Base-by-base conservation (phyloP, 306 rosid species). In the Cicer yamashitae region DNA sequence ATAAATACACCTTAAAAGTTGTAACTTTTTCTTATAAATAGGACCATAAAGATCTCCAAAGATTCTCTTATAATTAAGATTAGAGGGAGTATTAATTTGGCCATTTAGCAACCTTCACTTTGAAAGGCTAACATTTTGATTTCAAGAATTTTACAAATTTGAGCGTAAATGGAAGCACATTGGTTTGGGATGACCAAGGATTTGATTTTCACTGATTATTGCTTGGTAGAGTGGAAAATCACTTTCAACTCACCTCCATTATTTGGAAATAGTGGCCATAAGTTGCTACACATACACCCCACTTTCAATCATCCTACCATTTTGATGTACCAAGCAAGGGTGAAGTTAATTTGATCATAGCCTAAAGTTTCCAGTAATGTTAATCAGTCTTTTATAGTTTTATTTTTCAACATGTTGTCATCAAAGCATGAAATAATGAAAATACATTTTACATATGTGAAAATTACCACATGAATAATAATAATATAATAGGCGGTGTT, bases 131-230 rank as follows among this genome's bases (percentile, higher is more conserved):
- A 6, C 53, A 48, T 48, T 48, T 48, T 48, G 53, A 48, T 48
- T 13, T 48, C 14, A 48, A 6, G 1, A 48, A 13, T 48, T 48
- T 6, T 69, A 37, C 75, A 25, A 30, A 54, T 56, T 67, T 67
- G 48, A 56, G 17, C 45, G 17, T 45, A 54, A 74, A 56, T 56
- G 45, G 25, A 59, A 67, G 39, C 34, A 34, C 73, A 44, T 15
- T 77, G 39, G 48, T 54, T 67, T 77, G 3, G 53, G 3, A 38
- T 57, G 61, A 66, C 46, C 46, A 43, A 77, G 52, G 70, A 47
- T 58, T 60, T 70, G 56, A 12, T 39, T 59, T 58, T 47, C 10
- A n/a, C 30, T 41, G 10, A n/a, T 40, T 22, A 7, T 68, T 67
- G 8, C 30, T 12, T 38, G 22, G 1, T 30, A 57, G 50, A 17